These are phyloP conservation scores for Phytophthora lateralis DNA, from an alignment of 352 stramenopile genomes.

Conservation along the genomic window DNA sequence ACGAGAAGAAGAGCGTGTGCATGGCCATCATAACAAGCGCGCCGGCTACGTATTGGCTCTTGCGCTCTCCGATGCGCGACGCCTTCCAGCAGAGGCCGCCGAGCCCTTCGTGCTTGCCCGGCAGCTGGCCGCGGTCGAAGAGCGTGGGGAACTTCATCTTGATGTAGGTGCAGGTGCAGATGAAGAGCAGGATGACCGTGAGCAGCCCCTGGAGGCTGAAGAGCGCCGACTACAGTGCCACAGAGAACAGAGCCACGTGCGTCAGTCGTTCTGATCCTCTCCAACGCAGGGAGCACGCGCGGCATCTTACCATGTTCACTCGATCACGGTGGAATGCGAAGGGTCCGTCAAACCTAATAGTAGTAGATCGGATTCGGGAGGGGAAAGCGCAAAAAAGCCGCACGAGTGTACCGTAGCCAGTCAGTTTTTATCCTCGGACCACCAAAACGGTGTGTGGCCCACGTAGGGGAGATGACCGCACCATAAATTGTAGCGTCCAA, in stretches of 20 bases:
- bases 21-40: constrained; percentile 90
- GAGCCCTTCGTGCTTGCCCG: constrained; percentile 87
- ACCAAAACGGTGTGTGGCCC: constrained; percentile 29
- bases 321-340: not conserved
- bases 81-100: constrained; percentile 93
- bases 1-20: constrained; percentile 92
- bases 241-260: constrained; percentile 6
- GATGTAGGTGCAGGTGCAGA: constrained; percentile 97
- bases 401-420: constrained; percentile 3
- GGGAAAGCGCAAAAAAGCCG: constrained; percentile 17
- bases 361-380: constrained; percentile 1
- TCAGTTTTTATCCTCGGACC: constrained; percentile 12
- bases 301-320: constrained; percentile 31
- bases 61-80: constrained; percentile 91
- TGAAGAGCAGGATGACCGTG: constrained; percentile 96
- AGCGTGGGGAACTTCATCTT: constrained; percentile 95
- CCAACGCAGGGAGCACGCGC: not conserved
- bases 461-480: constrained; percentile 16
- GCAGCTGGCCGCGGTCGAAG: constrained; percentile 91
- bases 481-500: not conserved
- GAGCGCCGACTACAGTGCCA: constrained; percentile 88
- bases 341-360: not conserved
- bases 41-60: constrained; percentile 89
- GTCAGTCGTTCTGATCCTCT: constrained; percentile 8
- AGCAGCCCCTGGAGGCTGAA: constrained; percentile 97